These are phyloP conservation scores for Recurvomyces mirabilis DNA, from an alignment of 495 filamentous ascomycete species.

Conservation along the genomic window DNA sequence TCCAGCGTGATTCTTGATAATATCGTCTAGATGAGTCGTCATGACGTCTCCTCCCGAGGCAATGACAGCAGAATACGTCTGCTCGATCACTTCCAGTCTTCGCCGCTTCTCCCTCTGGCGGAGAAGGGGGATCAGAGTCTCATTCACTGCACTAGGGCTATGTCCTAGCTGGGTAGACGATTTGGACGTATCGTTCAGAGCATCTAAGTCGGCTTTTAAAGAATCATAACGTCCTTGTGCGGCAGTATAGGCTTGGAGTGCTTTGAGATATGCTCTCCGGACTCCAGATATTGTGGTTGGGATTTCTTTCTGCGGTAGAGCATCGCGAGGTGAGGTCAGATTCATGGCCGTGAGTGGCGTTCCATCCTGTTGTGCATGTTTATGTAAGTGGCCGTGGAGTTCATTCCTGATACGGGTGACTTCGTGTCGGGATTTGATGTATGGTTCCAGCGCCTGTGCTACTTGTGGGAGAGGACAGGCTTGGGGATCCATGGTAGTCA, in stretches of 20 bases:
- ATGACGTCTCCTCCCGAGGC: not conserved
- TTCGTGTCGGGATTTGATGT: constrained; percentile 24
- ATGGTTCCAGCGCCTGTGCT: constrained; percentile 20
- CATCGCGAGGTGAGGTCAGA: no score
- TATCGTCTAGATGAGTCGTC: constrained; percentile 7
- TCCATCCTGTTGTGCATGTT: constrained; percentile 1
- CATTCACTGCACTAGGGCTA: not conserved
- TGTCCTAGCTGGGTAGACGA: no score
- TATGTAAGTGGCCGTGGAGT: constrained; percentile 19
- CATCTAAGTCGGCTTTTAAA: constrained; percentile 17
- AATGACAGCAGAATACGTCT: not conserved
- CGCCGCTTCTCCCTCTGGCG: constrained; percentile 16
- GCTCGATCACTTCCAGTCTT: constrained; percentile 14
- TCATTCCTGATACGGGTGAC: constrained; percentile 19
- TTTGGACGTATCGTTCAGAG: not conserved
- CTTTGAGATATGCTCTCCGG: constrained; percentile 21
- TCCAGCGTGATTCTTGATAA: constrained; percentile 5
- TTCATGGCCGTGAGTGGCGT: constrained; percentile 2
- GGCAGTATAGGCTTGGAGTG: constrained; percentile 18
- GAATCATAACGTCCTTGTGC: constrained; percentile 21
- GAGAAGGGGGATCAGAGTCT: constrained; percentile 8
- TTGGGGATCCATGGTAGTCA: not conserved
- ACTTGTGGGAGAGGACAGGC: constrained; percentile 25
- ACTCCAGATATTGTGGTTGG: constrained; percentile 10
- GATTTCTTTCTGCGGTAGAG: no score